Evolutionary conservation across 495 filamentous ascomycete genomes (phyloP).

Genomic region (Penicillium coffeae): DNA sequence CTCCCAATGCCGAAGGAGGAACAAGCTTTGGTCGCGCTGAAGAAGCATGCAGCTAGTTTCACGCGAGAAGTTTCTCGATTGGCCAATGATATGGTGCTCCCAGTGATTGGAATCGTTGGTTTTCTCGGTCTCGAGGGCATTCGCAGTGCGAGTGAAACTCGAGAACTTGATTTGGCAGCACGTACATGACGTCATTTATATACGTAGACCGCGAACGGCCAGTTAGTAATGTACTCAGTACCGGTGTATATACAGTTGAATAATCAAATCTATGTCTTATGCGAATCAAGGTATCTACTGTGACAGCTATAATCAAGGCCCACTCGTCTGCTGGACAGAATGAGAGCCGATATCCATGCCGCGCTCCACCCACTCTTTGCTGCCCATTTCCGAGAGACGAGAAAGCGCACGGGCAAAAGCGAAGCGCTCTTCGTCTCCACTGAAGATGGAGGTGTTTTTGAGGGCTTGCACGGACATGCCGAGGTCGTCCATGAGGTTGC

Average conservation of each 20-base stretch:
- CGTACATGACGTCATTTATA: not conserved
- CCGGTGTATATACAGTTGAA: not conserved
- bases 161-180: not conserved
- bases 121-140: too few species aligned
- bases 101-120: too few species aligned
- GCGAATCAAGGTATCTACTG: too few species aligned
- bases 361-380: slow-evolving; percentile 88
- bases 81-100: not conserved
- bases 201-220: too few species aligned
- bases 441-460: slow-evolving; percentile 84
- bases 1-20: not conserved
- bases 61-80: not conserved
- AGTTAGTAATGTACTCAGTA: too few species aligned
- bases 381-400: slow-evolving; percentile 86
- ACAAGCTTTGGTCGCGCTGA: too few species aligned
- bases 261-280: not conserved
- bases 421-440: slow-evolving; percentile 93
- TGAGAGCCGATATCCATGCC: slow-evolving; percentile 66
- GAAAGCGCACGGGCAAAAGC: slow-evolving; percentile 89
- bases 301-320: slow-evolving; percentile 28
- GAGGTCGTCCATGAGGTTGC: slow-evolving; percentile 89
- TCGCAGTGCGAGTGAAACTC: not conserved
- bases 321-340: not conserved
- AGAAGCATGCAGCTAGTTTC: too few species aligned
- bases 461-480: slow-evolving; percentile 81